A percentile compares a stretch with the other conserved stretches of the same genome.
Evolutionary conservation across 805 yeast species (phyloP).

Genomic region (Ogataea wickerhamii): DNA sequence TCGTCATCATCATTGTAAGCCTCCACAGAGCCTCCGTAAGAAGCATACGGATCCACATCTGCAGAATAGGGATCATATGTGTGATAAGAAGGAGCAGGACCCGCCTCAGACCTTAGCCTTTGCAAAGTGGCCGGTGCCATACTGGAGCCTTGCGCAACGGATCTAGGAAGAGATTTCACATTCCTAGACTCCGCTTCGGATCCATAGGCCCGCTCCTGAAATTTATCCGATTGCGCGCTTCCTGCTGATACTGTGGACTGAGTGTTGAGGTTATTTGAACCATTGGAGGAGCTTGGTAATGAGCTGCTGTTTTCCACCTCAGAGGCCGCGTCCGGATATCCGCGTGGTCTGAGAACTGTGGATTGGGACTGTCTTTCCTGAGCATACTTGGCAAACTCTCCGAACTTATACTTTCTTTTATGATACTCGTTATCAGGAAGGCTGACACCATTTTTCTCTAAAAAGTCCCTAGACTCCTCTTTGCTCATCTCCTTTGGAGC

Average conservation of each 20-base stretch:
- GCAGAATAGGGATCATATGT: constrained; percentile 28
- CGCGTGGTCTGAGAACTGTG: constrained; percentile 24
- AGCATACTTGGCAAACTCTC: constrained; percentile 47
- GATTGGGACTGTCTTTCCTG: constrained; percentile 29
- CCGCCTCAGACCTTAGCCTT: constrained; percentile 2
- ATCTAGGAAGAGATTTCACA: neutral
- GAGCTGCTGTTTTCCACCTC: constrained; percentile 1
- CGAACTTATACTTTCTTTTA: constrained; percentile 40
- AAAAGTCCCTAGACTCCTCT: constrained; percentile 38
- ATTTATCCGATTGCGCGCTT: constrained; percentile 7
- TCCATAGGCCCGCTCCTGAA: neutral
- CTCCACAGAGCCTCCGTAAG: neutral
- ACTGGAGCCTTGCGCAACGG: neutral
- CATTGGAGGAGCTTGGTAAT: constrained; percentile 16
- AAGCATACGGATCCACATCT: constrained; percentile 8
- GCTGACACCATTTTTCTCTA: constrained; percentile 42
- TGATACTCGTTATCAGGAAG: constrained; percentile 32
- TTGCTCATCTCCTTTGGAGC: constrained; percentile 47
- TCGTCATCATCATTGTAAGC: neutral
- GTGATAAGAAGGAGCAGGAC: constrained; percentile 20
- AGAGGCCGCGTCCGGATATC: constrained; percentile 11
- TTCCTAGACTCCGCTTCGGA: neutral
- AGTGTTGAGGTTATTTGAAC: constrained; percentile 21
- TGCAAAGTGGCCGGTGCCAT: constrained; percentile 5
- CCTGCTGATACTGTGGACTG: constrained; percentile 22